Evolutionary conservation across 2,329 filamentous ascomycete species (phyloP), one percentile per base, ranked within the genome.

Genomic region (Xylaria sp.): DNA sequence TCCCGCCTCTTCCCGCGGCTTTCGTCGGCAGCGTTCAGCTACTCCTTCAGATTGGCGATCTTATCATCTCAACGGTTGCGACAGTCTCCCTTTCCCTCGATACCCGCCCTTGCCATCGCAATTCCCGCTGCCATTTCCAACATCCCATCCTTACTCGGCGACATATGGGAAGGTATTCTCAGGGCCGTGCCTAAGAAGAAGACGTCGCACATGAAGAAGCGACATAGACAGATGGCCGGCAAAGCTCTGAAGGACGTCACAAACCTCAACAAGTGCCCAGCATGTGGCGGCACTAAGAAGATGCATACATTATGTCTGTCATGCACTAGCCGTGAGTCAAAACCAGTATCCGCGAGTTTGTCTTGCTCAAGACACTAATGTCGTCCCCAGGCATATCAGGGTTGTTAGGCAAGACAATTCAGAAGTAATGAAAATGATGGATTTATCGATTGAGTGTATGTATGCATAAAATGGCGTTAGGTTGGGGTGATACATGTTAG

Each of bases 121-220:
- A 77, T 90, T 40, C 87, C 90, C 23, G 80, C 84, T 12, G 78
- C 81, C 40, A 81, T 92, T 67, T 83, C 87, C 69, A 86, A 81
- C 52, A 81, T 94, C 54, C 89, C 91, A 5, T 84, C 85, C 4
- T 74, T 93, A n/a, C 79, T 97, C 21, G 88, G 87, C 59, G 91
- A 91, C 66, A 88, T 99, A 72, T 98, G 94, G 94, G 94, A 97
- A 70, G 93, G 92, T 5, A 86, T 99, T 47, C 83, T 99, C 69
- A 89, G 89, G 69, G 95, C 95, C 1, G 95, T 98, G 15, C 95
- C 95, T 4, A 99, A 99, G 85, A 98, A 97, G 82, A 99, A 98
- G 86, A 96, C 93, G 35, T 97, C 94, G 43, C 92, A 99, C 78
- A 92, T 92, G 83, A 97, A 95, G 82, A 97, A 93, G 84, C 87